Base-by-base conservation (phyloP, 2,329 filamentous ascomycete genomes). In the Pestalotiopsis sp. region DNA sequence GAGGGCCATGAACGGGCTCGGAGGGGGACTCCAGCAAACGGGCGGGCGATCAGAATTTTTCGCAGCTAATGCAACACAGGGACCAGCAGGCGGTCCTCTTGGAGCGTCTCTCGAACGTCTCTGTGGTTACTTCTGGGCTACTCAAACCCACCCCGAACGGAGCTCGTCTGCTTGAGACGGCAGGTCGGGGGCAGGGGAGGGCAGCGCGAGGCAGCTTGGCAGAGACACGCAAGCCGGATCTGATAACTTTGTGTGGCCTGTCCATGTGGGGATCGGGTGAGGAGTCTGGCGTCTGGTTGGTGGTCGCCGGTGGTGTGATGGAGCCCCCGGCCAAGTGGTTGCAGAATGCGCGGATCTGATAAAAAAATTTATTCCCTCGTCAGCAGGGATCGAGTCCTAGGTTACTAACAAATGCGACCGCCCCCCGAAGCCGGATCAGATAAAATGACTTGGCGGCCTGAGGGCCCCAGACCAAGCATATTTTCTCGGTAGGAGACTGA, bases 241-340 rank as follows among this genome's bases (percentile, higher is more conserved):
- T 73, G 77, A 79, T 78, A 79, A 78, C 76, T 78, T 75, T 77
- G 77, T 74, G 73, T 70, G 74, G 72, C 60, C 59, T 64, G 60
- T 14, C 10, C n/a, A 40, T 38, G 48, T 40, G 24, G 62, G 44
- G 62, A 30, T 22, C 11, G 39, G 26, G 58, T 58, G 55, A 26
- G 58, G 58, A 26, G 9, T 63, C 9, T 35, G 30, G 30, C 30
- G 30, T n/a, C n/a, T 40, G 35, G n/a, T 39, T 14, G 40, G 35
- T 52, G 44, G 30, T 35, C 30, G 30, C 30, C 20, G 44, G 40
- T 48, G 40, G 13, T 14, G 13, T 52, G 44, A 52, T 52, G 44
- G 44, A 52, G 40, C 40, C 40, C 44, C 44, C 44, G 44, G 44
- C 44, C 44, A 35, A 26, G 39, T 44, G 60, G 38, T 48, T 63